Conservation (phyloP, 164 flowering plant species). For the Chloranthus sessilifolius region DNA sequence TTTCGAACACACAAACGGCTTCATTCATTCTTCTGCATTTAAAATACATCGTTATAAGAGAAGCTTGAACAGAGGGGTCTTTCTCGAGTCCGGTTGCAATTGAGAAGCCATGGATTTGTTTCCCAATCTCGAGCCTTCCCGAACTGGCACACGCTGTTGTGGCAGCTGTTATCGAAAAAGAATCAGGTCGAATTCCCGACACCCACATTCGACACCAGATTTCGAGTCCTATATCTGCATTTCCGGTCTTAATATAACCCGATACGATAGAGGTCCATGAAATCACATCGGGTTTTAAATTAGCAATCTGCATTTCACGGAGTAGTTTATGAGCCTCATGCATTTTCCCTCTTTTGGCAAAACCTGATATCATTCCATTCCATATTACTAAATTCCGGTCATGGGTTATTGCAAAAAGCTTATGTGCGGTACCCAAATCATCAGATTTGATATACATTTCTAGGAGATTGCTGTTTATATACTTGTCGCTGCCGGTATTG, state of each 20-base stretch:
- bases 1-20: constrained; percentile 10
- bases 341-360: constrained; percentile 11
- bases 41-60: constrained; percentile 11
- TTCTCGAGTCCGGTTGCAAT: constrained; percentile 10
- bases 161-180: constrained; percentile 12
- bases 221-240: constrained; percentile 5
- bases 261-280: constrained; percentile 11
- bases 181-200: constrained; percentile 8
- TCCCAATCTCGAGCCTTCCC: constrained; percentile 2
- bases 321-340: constrained; percentile 12
- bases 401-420: constrained; percentile 6
- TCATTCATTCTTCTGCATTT: constrained; percentile 10
- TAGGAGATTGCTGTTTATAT: constrained; percentile 4
- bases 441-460: constrained; percentile 8
- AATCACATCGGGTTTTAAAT: constrained; percentile 12
- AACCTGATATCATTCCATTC: constrained; percentile 15
- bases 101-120: constrained; percentile 15
- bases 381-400: constrained; percentile 9
- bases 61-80: constrained; percentile 13
- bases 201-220: constrained; percentile 8
- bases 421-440: constrained; percentile 6
- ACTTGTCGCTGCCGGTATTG: not conserved
- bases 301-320: constrained; percentile 3
- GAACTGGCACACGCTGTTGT: constrained; percentile 9
- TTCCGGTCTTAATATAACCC: constrained; percentile 10